Evolutionary conservation across 140 eudicot species (phyloP), one percentile per base, ranked within the genome.

Genomic region (Bidens hawaiensis): DNA sequence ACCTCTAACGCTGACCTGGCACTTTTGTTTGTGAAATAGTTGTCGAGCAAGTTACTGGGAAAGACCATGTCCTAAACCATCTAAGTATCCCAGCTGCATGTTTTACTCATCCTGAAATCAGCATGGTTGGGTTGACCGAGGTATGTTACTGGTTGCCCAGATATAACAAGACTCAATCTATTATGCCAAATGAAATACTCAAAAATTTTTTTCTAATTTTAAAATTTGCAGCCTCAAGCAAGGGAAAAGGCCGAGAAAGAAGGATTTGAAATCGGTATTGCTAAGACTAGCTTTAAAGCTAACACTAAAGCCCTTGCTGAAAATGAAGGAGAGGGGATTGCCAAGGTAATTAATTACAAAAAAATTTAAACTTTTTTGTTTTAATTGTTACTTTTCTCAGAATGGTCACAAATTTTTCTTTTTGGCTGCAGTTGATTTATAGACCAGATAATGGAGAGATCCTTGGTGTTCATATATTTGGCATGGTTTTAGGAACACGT

Each of bases 301-400:
- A 93, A 93, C 88, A 85, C 99, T 51, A 94, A 94, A 69, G 99
- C 99, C 53, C 99, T 94, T 52, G 99, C 97, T 12, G 97, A 94
- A 81, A 94, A 94, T 85, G 97, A 88, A 81, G 99, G 87, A 63
- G 99, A 94, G 62, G 99, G 99, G 54, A 75, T 94, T 52, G 99
- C 99, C 63, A 94, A 94, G 99, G 99, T 93, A 36, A 38, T 63
- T 49, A 27, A 56, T 14, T 36, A 14, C 22, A 60, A 46, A 41
- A 15, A 33, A n/a, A 2, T 26, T 52, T 38, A 4, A 27, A 24
- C 12, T n/a, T 12, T 16, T 18, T 15, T 16, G 31, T 24, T 42
- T 19, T 23, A 65, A 33, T 18, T 33, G 36, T 22, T 14, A 30
- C 74, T 41, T 57, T 43, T 19, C 46, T 57, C 33, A 28, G 30